phyloP scores from a whole-genome alignment of 2,329 filamentous ascomycete genomes.

The Diaporthe citri region DNA sequence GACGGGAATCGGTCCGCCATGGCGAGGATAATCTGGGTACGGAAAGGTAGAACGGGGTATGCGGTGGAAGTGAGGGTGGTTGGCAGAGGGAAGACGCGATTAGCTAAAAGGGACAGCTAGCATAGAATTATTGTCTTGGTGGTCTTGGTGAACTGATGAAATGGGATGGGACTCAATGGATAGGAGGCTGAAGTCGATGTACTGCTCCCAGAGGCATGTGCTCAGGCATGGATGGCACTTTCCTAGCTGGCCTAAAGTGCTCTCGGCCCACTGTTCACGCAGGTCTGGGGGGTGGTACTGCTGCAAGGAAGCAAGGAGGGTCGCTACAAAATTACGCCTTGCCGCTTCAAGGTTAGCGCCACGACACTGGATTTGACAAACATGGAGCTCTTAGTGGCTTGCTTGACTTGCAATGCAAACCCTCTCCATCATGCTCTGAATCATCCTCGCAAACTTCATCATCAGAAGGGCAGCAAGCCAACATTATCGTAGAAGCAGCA shows the following conservation, averaged over 20 bases:
- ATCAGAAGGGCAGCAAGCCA: conserved; percentile 14
- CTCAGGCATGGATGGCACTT: conserved; percentile 29
- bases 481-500: conserved; percentile 34
- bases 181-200: conserved; percentile 30
- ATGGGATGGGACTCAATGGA: conserved; percentile 11
- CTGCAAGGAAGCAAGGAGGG: neutral
- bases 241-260: conserved; percentile 36
- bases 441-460: conserved; percentile 24
- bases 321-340: neutral
- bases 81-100: neutral
- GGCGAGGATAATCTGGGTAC: conserved; percentile 43
- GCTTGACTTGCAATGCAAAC: conserved; percentile 33
- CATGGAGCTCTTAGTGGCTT: conserved; percentile 30
- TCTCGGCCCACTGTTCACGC: conserved; percentile 13
- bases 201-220: conserved; percentile 27
- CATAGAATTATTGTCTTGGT: conserved; percentile 9
- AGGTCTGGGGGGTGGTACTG: conserved; percentile 4
- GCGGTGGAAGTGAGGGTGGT: neutral
- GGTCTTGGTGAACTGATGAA: conserved; percentile 25
- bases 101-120: neutral
- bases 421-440: conserved; percentile 28
- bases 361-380: conserved; percentile 2
- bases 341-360: neutral
- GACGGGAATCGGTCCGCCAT: conserved; percentile 87
- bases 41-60: neutral